Evolutionary conservation across 306 rosid genomes (phyloP).

Genomic region (Purshia tridentata): DNA sequence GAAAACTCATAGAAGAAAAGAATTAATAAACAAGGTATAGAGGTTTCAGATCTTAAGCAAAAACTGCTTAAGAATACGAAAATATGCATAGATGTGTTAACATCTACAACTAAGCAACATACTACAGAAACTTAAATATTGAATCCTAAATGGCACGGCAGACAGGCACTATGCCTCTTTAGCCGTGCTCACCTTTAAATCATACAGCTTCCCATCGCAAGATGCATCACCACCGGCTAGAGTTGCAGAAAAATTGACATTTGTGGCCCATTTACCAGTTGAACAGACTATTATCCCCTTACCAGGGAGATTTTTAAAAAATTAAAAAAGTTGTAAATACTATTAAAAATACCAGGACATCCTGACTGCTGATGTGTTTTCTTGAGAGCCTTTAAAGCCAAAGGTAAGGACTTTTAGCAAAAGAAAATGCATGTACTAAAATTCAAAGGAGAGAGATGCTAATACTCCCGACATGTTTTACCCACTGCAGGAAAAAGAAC

Average conservation of each 20-base stretch:
- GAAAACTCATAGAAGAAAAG: slow-evolving; percentile 25
- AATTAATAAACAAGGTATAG: slow-evolving; percentile 21
- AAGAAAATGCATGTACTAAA: slow-evolving; percentile 52
- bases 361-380: slow-evolving; percentile 61
- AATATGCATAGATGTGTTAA: neutral
- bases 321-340: slow-evolving; percentile 48
- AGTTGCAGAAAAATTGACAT: slow-evolving; percentile 84
- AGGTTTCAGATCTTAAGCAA: slow-evolving; percentile 25
- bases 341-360: slow-evolving; percentile 67
- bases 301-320: slow-evolving; percentile 76
- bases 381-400: slow-evolving; percentile 64
- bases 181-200: slow-evolving; percentile 99
- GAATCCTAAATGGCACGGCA: slow-evolving; percentile 99
- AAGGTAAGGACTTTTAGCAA: slow-evolving; percentile 64
- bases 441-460: slow-evolving; percentile 65
- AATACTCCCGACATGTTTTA: slow-evolving; percentile 80
- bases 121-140: slow-evolving; percentile 27
- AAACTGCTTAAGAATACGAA: slow-evolving; percentile 2
- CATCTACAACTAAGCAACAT: slow-evolving; percentile 18
- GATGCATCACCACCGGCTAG: slow-evolving; percentile 99
- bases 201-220: slow-evolving; percentile 77
- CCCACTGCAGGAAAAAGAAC: slow-evolving; percentile 77
- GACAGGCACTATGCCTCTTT: slow-evolving; percentile 99
- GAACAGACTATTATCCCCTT: slow-evolving; percentile 83
- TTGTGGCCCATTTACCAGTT: slow-evolving; percentile 88